Base-by-base conservation (phyloP, 169 alveolate species). In the Ichthyophthirius multifiliis region DNA sequence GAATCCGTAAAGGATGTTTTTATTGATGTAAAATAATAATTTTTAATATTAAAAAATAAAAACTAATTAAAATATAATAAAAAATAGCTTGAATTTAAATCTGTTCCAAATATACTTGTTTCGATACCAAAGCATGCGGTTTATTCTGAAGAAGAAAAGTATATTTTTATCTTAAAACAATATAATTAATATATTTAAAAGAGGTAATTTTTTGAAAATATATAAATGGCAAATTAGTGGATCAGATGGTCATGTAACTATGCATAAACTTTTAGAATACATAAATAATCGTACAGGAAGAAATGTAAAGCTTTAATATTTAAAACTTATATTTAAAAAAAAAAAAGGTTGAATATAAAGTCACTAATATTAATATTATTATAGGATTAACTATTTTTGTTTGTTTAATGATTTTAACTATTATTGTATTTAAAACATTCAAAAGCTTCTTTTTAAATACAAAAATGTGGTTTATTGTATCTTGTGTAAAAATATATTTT, bases 251-350 rank as follows among this genome's bases (percentile, higher is more conserved):
- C 77, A 75, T 45, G 84, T 62, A 16, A 87, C 82, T 43, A 83
- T 88, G 6, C 78, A 81, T 32, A 83, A 83, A 46, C 76, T 90
- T 64, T 75, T 90, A 47, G 92, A 90, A 74, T 90, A 83, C 76
- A 83, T 89, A 20, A 90, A 90, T 65, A 89, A 89, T 30, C 82
- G 92, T 75, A 71, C 87, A 13, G 85, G 75, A 47, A 74, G 89
- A 55, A 75, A 81, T 39, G 83, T 86, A 10, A 55, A 55, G 10
- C 23, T 23, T 20, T 15, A 55, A 27, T 55, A 55, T 9, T 55
- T 27, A 55, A 55, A 55, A 47, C 5, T 15, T 1, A 7, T 46
- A 47, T 20, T 20, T 0, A n/a, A 0, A 27, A 10, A 20, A 10
- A 15, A 3, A 1, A 20, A 10, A 55, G 71, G 31, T 55, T 43